These are phyloP conservation scores for Russula foetens DNA, from an alignment of 768 basidiomycete genomes.

Conservation along the genomic window DNA sequence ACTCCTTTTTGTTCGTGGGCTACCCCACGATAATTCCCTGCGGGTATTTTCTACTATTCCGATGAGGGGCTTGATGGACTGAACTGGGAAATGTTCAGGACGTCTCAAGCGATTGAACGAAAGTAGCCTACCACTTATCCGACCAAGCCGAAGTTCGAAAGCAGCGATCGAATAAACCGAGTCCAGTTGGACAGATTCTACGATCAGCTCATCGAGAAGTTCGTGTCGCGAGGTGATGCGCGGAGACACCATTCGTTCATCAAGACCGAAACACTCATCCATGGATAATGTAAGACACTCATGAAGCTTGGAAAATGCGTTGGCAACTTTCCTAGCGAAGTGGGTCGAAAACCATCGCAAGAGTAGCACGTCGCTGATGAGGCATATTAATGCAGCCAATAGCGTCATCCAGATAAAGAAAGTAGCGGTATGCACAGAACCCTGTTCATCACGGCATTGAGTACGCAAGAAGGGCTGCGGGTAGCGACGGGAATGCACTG, in stretches of 20 bases:
- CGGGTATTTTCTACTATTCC: constrained; percentile 38
- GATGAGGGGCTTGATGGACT: constrained; percentile 36
- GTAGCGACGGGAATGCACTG: constrained; percentile 5
- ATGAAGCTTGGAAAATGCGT: constrained; percentile 30
- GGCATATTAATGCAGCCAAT: constrained; percentile 31
- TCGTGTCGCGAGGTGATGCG: constrained; percentile 21
- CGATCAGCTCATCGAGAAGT: constrained; percentile 25
- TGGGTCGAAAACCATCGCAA: constrained; percentile 37
- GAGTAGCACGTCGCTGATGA: constrained; percentile 32
- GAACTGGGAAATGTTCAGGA: constrained; percentile 26
- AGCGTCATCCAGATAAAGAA: constrained; percentile 37
- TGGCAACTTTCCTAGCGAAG: constrained; percentile 33
- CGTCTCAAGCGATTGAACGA: background rate
- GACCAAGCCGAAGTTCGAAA: constrained; percentile 39
- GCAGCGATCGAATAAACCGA: constrained; percentile 36
- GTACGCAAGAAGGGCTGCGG: background rate
- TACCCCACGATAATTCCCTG: constrained; percentile 38
- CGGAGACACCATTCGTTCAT: constrained; percentile 12
- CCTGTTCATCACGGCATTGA: constrained; percentile 19
- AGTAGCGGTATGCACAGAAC: constrained; percentile 23
- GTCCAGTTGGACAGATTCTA: constrained; percentile 33
- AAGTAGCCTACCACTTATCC: constrained; percentile 32
- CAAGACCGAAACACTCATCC: constrained; percentile 22
- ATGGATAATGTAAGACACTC: constrained; percentile 29
- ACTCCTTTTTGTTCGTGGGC: constrained; percentile 22